Evolutionary conservation across 129 eudicot species (phyloP).

Genomic region (Centrapalus pauciflorus): DNA sequence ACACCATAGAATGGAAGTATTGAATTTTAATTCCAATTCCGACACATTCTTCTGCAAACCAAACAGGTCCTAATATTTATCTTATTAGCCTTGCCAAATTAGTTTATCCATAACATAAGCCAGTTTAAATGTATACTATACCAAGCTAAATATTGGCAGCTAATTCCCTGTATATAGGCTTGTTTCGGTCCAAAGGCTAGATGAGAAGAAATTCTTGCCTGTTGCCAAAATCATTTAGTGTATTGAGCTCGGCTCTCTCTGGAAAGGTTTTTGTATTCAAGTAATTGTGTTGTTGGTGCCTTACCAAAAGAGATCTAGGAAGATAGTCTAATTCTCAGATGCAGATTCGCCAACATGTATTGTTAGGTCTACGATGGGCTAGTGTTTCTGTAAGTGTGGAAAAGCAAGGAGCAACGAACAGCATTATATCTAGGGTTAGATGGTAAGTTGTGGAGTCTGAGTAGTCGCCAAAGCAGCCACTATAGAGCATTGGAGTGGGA

Average conservation of each 20-base stretch:
- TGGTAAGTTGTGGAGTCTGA: no score
- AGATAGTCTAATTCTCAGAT: background rate
- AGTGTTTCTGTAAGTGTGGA: background rate
- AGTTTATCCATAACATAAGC: background rate
- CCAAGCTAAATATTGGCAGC: background rate
- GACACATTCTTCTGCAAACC: no score
- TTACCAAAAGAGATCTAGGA: background rate
- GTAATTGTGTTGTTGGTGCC: background rate
- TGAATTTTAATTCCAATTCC: no score
- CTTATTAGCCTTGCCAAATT: background rate
- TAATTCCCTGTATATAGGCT: background rate
- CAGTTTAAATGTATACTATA: background rate
- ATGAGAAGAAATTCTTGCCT: background rate
- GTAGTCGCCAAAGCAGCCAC: no score
- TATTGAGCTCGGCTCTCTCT: no score
- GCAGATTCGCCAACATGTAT: background rate
- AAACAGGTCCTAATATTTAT: background rate
- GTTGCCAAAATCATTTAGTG: background rate
- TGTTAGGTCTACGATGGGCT: background rate
- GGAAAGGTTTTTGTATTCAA: background rate
- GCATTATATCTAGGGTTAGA: background rate
- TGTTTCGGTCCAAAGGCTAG: background rate
- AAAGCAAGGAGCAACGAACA: background rate
- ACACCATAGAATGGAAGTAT: no score
- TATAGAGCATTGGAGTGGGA: no score